phyloP scores from a whole-genome alignment of 2,329 filamentous ascomycete species.

The Penicillium vulpinum region DNA sequence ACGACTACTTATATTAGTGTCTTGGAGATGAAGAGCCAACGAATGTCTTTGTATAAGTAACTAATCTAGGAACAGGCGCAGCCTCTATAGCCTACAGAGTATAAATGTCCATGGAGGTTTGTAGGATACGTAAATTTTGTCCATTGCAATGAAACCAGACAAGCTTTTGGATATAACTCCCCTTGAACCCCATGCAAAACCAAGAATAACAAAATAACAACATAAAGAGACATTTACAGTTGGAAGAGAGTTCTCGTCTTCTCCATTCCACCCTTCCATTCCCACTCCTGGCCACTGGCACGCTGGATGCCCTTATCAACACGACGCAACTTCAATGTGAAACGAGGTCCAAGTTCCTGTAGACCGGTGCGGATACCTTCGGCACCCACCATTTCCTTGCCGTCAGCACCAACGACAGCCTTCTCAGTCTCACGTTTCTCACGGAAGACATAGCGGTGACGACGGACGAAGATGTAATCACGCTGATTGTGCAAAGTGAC shows the following conservation, averaged over 20 bases:
- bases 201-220: conserved; percentile 8
- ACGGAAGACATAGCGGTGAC: conserved; percentile 89
- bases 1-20: too few species aligned
- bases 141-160: conserved; percentile 5
- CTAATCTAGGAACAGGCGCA: neutral
- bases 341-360: conserved; percentile 82
- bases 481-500: conserved; percentile 92
- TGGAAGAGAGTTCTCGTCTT: conserved; percentile 93
- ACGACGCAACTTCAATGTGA: conserved; percentile 84
- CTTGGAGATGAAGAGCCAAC: neutral
- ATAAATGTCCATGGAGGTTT: neutral
- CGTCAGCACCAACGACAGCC: conserved; percentile 76
- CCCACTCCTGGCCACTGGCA: conserved; percentile 80
- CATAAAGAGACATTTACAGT: conserved; percentile 54
- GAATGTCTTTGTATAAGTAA: neutral
- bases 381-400: conserved; percentile 78
- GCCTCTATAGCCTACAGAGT: neutral
- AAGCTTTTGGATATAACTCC: conserved; percentile 25
- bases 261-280: conserved; percentile 96
- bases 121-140: neutral
- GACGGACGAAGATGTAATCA: conserved; percentile 90
- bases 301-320: conserved; percentile 85
- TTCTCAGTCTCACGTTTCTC: conserved; percentile 87
- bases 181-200: conserved; percentile 29
- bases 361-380: conserved; percentile 83